Conservation (phyloP, 1,284 basidiomycete genomes). For the Phylloporus sp. region DNA sequence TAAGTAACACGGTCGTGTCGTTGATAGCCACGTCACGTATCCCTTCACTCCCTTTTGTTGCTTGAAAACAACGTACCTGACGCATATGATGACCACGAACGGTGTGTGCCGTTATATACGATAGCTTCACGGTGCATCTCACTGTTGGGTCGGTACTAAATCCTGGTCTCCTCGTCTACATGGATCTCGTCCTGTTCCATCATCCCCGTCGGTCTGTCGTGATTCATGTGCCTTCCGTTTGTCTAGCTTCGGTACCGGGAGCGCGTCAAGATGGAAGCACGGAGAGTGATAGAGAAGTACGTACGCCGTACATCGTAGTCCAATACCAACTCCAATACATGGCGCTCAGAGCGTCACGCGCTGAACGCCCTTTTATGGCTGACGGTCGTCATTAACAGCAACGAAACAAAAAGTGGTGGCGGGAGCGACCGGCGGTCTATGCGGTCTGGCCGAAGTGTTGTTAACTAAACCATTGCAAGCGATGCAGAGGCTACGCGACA, state of each 20-base stretch:
- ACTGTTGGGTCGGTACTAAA: constrained; percentile 45
- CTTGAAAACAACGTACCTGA: no score
- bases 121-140: constrained; percentile 13
- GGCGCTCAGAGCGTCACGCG: constrained; percentile 67
- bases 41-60: no score
- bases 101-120: no score
- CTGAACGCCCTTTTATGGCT: constrained; percentile 74
- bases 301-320: constrained; percentile 79
- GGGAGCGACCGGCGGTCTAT: constrained; percentile 1
- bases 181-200: constrained; percentile 35
- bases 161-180: constrained; percentile 33
- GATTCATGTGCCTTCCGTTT: constrained; percentile 1
- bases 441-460: no score
- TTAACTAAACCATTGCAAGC: no score
- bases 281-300: constrained; percentile 16
- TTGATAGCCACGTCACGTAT: no score
- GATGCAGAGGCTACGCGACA: no score
- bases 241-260: constrained; percentile 29
- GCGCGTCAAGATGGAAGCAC: background rate
- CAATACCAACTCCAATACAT: constrained; percentile 87
- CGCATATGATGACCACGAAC: no score
- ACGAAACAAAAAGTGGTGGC: constrained; percentile 33
- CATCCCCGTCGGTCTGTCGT: constrained; percentile 16
- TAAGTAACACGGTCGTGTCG: no score
- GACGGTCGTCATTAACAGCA: constrained; percentile 43